Evolutionary conservation across 1,284 basidiomycete genomes (phyloP).

Genomic region (Rhizopogon parksii): DNA sequence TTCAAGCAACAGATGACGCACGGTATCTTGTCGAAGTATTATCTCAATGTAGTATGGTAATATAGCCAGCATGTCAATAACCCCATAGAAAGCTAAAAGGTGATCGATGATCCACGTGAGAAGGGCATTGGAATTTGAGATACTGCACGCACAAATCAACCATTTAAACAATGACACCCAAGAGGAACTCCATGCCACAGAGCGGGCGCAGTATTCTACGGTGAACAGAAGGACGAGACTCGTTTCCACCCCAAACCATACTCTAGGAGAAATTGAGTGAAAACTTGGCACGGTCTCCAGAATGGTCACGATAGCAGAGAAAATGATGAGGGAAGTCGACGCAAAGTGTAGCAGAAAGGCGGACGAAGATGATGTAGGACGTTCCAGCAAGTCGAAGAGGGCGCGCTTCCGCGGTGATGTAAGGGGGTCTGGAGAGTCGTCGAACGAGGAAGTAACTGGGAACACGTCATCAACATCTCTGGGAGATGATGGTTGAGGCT

Average conservation of each 20-base stretch:
- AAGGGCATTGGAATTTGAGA: conserved; percentile 1
- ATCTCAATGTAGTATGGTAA: conserved; percentile 85
- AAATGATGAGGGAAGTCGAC: conserved; percentile 56
- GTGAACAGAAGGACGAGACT: conserved; percentile 77
- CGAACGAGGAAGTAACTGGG: conserved; percentile 27
- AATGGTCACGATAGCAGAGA: conserved; percentile 75
- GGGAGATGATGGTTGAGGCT: conserved; percentile 23
- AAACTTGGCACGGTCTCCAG: conserved; percentile 82
- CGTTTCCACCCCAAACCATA: conserved; percentile 81
- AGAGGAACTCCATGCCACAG: conserved; percentile 57
- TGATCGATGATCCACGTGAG: conserved; percentile 9
- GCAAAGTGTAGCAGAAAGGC: conserved; percentile 63
- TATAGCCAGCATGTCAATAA: conserved; percentile 80
- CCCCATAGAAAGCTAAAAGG: conserved; percentile 69
- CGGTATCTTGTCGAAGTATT: conserved; percentile 77
- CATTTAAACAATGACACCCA: conserved; percentile 57
- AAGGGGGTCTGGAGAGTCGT: conserved; percentile 33
- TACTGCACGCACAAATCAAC: conserved; percentile 53
- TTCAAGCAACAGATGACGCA: conserved; percentile 28
- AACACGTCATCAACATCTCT: conserved; percentile 32
- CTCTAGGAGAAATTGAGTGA: conserved; percentile 58
- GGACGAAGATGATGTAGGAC: conserved; percentile 57
- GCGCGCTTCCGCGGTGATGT: conserved; percentile 52
- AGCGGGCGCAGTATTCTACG: conserved; percentile 64
- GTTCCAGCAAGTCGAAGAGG: conserved; percentile 57